A percentile compares a stretch with the other conserved stretches of the same genome.
phyloP scores from a whole-genome alignment of 2,329 filamentous ascomycete genomes.

The Fusarium domesticum region DNA sequence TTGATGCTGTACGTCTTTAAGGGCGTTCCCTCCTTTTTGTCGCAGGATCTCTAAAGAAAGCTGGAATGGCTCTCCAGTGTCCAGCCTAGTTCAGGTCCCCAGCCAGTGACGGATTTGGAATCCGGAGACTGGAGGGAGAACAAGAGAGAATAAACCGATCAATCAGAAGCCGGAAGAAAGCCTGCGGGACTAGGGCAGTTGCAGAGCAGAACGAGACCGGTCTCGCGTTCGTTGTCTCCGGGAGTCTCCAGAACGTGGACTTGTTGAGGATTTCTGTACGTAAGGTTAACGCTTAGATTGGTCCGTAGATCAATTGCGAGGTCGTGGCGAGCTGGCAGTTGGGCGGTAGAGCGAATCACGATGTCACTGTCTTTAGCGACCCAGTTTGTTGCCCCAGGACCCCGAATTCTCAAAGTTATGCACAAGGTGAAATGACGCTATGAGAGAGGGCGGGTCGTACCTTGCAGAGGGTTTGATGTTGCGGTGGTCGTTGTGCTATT shows the following conservation, averaged over 20 bases:
- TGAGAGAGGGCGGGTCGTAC: constrained; percentile 23
- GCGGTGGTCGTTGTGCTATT: no score
- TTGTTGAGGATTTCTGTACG: constrained; percentile 25
- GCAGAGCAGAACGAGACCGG: constrained; percentile 23
- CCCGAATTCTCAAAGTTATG: constrained; percentile 10
- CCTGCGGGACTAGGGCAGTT: constrained; percentile 5
- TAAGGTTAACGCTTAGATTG: constrained; percentile 30
- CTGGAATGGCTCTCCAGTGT: no score
- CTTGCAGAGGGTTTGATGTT: constrained; percentile 27
- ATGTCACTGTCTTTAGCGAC: constrained; percentile 11
- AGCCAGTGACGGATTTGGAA: constrained; percentile 24
- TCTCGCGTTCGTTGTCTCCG: constrained; percentile 25
- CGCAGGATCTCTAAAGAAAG: neutral
- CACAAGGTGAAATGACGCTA: constrained; percentile 16
- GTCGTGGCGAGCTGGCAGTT: constrained; percentile 14
- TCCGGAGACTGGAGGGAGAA: constrained; percentile 15
- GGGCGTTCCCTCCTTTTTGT: constrained; percentile 7
- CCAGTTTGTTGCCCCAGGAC: constrained; percentile 1
- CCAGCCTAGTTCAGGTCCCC: constrained; percentile 18
- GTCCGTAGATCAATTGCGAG: constrained; percentile 21
- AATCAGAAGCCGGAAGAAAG: neutral
- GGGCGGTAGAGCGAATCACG: constrained; percentile 22
- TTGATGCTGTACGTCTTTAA: neutral
- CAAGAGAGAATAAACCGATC: constrained; percentile 5
- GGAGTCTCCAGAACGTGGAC: constrained; percentile 20